Conservation (phyloP, 371 early-diverging fungal genomes). For the Dichotomocladium elegans region DNA sequence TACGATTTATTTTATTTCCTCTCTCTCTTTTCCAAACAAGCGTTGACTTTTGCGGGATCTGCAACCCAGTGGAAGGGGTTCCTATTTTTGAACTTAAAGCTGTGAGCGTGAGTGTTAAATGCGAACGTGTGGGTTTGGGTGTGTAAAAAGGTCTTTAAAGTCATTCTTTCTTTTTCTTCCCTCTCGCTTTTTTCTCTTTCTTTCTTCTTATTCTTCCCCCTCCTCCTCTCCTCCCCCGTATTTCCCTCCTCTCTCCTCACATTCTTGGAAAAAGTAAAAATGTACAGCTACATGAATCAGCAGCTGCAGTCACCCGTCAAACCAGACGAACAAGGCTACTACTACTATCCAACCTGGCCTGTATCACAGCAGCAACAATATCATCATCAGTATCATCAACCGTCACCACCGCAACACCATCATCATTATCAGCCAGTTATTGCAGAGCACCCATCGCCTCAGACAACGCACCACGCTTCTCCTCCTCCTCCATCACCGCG, state of each 20-base stretch:
- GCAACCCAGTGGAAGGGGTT: not conserved
- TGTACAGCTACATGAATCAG: constrained; percentile 6
- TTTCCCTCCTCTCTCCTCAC: not conserved
- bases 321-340: too few relatives aligned
- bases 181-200: not conserved
- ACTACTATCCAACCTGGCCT: not conserved
- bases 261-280: not conserved
- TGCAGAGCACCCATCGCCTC: too few relatives aligned
- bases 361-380: not conserved
- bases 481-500: constrained; percentile 24
- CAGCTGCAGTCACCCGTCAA: not conserved
- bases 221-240: not conserved
- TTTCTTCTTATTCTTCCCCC: not conserved
- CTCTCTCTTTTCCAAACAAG: not conserved
- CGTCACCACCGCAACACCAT: not conserved
- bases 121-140: too few relatives aligned
- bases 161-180: not conserved
- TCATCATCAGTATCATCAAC: not conserved
- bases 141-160: not conserved
- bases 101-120: too few relatives aligned
- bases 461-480: not conserved
- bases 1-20: not conserved
- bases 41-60: constrained; percentile 1
- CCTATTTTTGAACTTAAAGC: constrained; percentile 7
- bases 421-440: not conserved